Evolutionary conservation across 2,329 filamentous ascomycete species (phyloP).

Genomic region (Aspergillus neoniger): DNA sequence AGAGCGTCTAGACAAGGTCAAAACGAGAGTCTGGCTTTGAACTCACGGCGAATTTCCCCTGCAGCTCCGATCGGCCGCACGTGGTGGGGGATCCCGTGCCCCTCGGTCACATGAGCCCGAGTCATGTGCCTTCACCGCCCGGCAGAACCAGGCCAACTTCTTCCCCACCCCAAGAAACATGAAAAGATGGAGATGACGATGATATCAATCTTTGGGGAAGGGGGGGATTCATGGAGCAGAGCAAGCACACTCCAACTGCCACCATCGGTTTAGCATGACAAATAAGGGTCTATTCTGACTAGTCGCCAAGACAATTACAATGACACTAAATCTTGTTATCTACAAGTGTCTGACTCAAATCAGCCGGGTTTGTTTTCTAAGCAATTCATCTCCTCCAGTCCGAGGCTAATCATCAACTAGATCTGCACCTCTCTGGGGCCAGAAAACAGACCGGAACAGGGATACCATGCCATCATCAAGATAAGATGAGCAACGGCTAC

Average conservation of each 20-base stretch:
- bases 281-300: neutral
- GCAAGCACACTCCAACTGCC: too few relatives aligned
- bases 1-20: neutral
- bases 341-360: too few relatives aligned
- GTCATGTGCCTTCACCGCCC: neutral
- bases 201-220: neutral
- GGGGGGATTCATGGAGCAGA: too few relatives aligned
- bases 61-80: constrained; percentile 17
- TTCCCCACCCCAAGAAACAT: neutral
- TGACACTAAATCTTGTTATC: neutral
- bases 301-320: neutral
- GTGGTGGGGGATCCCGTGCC: constrained; percentile 10
- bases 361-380: neutral
- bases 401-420: neutral
- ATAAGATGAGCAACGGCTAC: neutral
- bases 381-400: neutral
- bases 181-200: neutral
- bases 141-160: neutral
- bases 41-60: constrained; percentile 8
- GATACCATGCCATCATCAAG: neutral
- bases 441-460: neutral
- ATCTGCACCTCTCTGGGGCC: neutral
- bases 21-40: neutral
- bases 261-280: too few relatives aligned
- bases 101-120: neutral